Evolutionary conservation across 768 basidiomycete genomes (phyloP), one percentile per base, ranked within the genome.

Genomic region (Kwoniella heveanensis): DNA sequence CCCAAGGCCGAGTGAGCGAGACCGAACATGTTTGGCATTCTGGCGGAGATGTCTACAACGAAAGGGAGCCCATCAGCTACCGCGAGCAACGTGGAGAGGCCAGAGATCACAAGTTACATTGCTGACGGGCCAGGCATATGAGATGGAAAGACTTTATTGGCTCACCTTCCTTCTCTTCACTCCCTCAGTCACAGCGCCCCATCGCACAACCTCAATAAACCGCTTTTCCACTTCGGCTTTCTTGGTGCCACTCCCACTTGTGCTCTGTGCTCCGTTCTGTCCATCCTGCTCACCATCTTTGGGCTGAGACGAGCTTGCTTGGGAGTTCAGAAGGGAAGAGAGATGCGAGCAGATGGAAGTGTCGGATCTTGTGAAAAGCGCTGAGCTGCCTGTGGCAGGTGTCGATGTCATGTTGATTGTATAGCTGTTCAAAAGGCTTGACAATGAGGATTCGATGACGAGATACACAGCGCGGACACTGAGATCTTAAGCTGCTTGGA

Each of bases 321-420:
- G 37, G 17, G 55, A 62, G 27, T 3, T 39, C n/a, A 70, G 46
- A 5, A 68, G 39, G 0, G 46, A 37, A 2, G 55, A n/a, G 30
- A 74, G 67, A 54, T 74, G 72, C 0, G 60, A 29, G 46, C 69
- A 71, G 1, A 73, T 59, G 8, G 68, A 70, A 17, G 71, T 73
- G 48, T 73, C 71, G 5, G 49, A 32, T 37, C 63, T 32, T 13
- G 62, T 32, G 39, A 64, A 64, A 25, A 64, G 49, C 17, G 61
- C 36, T 12, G 60, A 39, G 5, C 46, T 22, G 22, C 29, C 58
- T 21, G 47, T 39, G 49, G 50, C 36, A 15, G 47, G 24, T 39
- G 24, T n/a, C 9, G 58, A 51, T 21, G 50, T 60, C 30, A 26
- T 60, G 50, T 22, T 29, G 22, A 39, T 44, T 24, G 19, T 39